Conservation (phyloP, 2,329 filamentous ascomycete genomes). For the Biscogniauxia mediterranea region DNA sequence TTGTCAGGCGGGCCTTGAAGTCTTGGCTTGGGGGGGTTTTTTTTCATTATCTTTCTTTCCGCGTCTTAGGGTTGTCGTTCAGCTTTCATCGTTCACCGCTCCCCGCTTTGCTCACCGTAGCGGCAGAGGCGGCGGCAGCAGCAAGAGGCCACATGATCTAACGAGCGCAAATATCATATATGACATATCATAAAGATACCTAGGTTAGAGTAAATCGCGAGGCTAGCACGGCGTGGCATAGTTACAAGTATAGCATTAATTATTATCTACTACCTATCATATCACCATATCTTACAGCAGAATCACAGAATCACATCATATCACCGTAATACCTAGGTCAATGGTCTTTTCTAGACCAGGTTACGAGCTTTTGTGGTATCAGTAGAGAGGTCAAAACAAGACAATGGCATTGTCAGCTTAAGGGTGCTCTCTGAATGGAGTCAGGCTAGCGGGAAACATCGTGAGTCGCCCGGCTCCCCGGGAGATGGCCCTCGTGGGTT, state of each 20-base stretch:
- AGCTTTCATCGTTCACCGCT: background rate
- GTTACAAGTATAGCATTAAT: slow-evolving; percentile 5
- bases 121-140: background rate
- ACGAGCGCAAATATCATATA: background rate
- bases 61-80: background rate
- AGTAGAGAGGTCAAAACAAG: background rate
- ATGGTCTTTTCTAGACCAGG: no score
- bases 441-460: no score
- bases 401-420: background rate
- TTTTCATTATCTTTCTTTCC: background rate
- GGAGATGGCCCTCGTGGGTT: background rate
- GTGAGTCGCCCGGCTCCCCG: background rate
- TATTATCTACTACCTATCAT: background rate
- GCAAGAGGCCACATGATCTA: background rate
- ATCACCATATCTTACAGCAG: background rate
- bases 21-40: background rate
- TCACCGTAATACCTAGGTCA: background rate
- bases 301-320: background rate
- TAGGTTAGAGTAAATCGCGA: slow-evolving; percentile 14
- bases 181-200: slow-evolving; percentile 2
- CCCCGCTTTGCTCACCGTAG: background rate
- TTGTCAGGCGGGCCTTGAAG: background rate
- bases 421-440: no score
- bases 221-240: slow-evolving; percentile 12
- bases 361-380: background rate